Evolutionary conservation across 768 basidiomycete genomes (phyloP).

Genomic region (Lentinula edodes): DNA sequence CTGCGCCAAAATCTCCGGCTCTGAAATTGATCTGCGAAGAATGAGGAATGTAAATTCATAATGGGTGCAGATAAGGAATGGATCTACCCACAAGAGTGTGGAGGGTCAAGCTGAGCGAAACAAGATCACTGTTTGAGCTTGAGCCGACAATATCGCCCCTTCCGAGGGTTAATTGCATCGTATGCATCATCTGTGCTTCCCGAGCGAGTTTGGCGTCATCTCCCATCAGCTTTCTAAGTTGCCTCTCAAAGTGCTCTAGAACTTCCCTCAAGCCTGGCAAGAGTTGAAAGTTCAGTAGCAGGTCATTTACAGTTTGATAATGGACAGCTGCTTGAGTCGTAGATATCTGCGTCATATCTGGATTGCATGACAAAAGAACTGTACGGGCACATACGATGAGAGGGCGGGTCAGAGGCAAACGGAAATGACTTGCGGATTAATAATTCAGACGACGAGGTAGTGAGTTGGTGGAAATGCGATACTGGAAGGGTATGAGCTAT

Average conservation of each 20-base stretch:
- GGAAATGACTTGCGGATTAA: conserved; percentile 24
- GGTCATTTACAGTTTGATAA: conserved; percentile 44
- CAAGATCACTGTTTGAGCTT: conserved; percentile 58
- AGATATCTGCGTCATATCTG: conserved; percentile 57
- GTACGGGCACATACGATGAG: background rate
- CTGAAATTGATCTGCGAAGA: conserved; percentile 47
- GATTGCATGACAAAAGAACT: conserved; percentile 54
- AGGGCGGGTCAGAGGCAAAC: background rate
- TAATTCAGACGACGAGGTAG: conserved; percentile 57
- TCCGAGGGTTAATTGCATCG: conserved; percentile 48
- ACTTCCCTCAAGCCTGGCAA: conserved; percentile 47
- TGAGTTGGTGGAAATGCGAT: conserved; percentile 54
- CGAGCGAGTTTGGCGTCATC: conserved; percentile 67
- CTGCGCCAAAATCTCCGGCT: conserved; percentile 58
- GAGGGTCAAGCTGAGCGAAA: conserved; percentile 57
- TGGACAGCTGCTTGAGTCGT: conserved; percentile 51
- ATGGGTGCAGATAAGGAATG: background rate
- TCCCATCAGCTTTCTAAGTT: conserved; percentile 54
- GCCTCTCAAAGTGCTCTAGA: conserved; percentile 54
- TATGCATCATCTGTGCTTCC: conserved; percentile 70
- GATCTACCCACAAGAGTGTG: conserved; percentile 49
- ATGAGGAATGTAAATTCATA: background rate
- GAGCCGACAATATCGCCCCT: conserved; percentile 48
- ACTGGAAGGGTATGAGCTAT: conserved; percentile 50
- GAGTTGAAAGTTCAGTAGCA: conserved; percentile 50